These are phyloP conservation scores for Pneumocystis oryctolagi DNA, from an alignment of 1,139 yeast species.

Conservation along the genomic window DNA sequence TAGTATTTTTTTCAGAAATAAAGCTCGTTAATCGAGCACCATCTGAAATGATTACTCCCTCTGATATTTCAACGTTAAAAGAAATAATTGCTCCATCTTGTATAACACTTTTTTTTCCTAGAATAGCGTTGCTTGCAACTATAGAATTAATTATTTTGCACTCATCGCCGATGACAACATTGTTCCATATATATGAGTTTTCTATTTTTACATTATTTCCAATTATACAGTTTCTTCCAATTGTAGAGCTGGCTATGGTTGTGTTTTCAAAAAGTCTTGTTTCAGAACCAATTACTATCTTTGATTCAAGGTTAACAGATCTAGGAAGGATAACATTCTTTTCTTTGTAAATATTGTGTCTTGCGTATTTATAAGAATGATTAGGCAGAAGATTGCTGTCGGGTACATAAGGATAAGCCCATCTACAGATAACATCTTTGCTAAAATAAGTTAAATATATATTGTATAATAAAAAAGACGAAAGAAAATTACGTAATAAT, in stretches of 20 bases:
- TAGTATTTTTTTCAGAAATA: constrained; percentile 19
- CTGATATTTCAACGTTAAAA: constrained; percentile 52
- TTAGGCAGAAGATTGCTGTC: constrained; percentile 61
- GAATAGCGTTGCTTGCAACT: constrained; percentile 46
- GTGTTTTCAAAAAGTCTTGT: constrained; percentile 39
- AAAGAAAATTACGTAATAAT: constrained; percentile 41
- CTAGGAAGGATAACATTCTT: constrained; percentile 77
- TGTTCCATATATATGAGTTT: constrained; percentile 79
- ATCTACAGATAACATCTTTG: constrained; percentile 80
- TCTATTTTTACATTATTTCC: constrained; percentile 59
- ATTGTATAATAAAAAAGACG: neutral
- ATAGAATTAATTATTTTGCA: constrained; percentile 45
- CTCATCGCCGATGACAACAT: constrained; percentile 55
- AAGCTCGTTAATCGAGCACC: constrained; percentile 16
- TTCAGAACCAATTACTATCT: constrained; percentile 48
- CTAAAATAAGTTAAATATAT: constrained; percentile 2
- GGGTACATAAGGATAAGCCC: constrained; percentile 85
- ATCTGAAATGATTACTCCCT: constrained; percentile 18
- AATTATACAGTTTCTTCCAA: constrained; percentile 73
- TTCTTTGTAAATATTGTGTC: constrained; percentile 69
- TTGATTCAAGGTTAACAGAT: constrained; percentile 75
- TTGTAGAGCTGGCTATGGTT: constrained; percentile 46
- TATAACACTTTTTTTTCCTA: constrained; percentile 39
- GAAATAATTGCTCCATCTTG: constrained; percentile 72
- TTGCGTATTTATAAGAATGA: constrained; percentile 63